Percentiles rank a stretch among this genome's conserved stretches.
Evolutionary conservation across 352 stramenopile species (phyloP).

Genomic region (Phytophthora melonis): DNA sequence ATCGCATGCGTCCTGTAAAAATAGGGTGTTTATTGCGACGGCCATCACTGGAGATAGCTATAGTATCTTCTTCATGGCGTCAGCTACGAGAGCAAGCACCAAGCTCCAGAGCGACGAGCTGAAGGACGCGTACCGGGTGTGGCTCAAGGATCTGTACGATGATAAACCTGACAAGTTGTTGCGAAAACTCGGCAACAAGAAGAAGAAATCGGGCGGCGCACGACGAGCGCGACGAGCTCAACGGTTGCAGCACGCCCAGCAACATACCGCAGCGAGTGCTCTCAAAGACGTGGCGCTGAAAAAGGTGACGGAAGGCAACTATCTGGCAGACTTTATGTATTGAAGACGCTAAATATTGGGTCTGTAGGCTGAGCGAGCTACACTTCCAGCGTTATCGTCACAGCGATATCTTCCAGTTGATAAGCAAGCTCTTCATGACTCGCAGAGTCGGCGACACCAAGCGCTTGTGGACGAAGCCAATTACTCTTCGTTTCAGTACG

Average conservation of each 20-base stretch:
- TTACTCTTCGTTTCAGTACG: constrained; percentile 43
- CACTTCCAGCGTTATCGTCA: constrained; percentile 24
- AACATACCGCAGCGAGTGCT: constrained; percentile 62
- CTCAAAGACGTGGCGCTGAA: constrained; percentile 47
- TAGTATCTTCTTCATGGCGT: constrained; percentile 11
- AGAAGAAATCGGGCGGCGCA: constrained; percentile 13
- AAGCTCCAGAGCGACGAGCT: constrained; percentile 40
- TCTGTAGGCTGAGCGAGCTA: constrained; percentile 9
- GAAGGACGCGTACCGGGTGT: constrained; percentile 52
- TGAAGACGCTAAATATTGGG: not conserved
- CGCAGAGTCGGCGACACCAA: constrained; percentile 43
- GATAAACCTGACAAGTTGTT: constrained; percentile 53
- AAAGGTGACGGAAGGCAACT: constrained; percentile 21
- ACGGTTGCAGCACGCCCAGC: constrained; percentile 41
- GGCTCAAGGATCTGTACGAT: constrained; percentile 54
- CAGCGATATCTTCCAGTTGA: constrained; percentile 5
- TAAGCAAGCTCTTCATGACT: constrained; percentile 27
- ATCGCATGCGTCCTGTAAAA: constrained; percentile 19
- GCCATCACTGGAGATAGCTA: not conserved
- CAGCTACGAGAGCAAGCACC: not conserved
- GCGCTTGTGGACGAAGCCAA: constrained; percentile 52
- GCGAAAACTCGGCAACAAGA: constrained; percentile 42
- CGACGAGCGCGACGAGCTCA: constrained; percentile 6
- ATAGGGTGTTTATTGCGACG: constrained; percentile 18
- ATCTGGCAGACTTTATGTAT: not conserved